Percentiles rank a stretch among this genome's conserved stretches.
phyloP scores from a whole-genome alignment of 73 alveolate genomes.

The Paramecium tetraurelia region DNA sequence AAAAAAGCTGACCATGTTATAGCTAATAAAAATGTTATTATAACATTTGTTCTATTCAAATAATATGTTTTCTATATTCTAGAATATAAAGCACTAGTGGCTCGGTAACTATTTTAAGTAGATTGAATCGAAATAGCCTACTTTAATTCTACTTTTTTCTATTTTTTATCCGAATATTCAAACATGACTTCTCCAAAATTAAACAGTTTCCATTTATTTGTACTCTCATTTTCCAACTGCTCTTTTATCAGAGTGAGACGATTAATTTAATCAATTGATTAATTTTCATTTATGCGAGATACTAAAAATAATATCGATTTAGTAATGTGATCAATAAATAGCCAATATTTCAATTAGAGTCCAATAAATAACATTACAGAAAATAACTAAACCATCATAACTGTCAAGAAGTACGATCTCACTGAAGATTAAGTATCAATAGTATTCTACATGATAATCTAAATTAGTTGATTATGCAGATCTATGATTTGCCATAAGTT shows the following conservation, averaged over 20 bases:
- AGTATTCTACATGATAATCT: not conserved
- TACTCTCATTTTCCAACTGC: not conserved
- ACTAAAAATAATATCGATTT: not conserved
- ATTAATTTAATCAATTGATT: constrained; percentile 8
- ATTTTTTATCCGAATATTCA: not conserved
- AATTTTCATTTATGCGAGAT: not conserved
- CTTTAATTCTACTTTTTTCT: not conserved
- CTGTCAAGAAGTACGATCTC: not conserved
- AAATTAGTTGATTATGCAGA: not conserved
- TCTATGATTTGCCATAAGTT: not conserved
- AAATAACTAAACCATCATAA: not conserved
- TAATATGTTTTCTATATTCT: not conserved
- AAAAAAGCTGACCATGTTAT: not conserved
- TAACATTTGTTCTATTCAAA: not conserved
- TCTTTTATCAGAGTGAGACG: not conserved
- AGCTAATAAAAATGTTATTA: not conserved
- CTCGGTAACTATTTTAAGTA: not conserved
- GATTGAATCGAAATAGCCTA: not conserved
- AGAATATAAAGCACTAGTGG: not conserved
- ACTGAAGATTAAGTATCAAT: not conserved
- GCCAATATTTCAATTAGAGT: not conserved
- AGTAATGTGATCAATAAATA: not conserved
- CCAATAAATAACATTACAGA: not conserved
- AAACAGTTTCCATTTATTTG: not conserved
- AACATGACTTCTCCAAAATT: not conserved